phyloP scores from a whole-genome alignment of 257 asterid genomes.

The Apocynum venetum region DNA sequence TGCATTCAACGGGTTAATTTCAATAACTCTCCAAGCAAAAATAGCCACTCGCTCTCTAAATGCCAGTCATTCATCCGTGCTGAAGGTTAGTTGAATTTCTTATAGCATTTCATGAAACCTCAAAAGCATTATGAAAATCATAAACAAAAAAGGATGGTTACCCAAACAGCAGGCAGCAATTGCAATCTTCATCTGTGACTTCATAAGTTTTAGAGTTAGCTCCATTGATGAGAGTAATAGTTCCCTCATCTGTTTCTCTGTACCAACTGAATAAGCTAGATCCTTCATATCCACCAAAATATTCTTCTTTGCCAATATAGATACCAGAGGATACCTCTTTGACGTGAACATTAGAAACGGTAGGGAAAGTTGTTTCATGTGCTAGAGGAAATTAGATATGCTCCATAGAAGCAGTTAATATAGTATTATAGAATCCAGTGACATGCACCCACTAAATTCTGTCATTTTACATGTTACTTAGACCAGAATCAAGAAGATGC shows the following conservation, averaged over 20 bases:
- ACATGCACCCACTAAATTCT: not conserved
- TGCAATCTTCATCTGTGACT: conserved; percentile 87
- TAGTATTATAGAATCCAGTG: not conserved
- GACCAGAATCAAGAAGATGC: not conserved
- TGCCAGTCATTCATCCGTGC: not conserved
- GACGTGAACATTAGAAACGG: conserved; percentile 56
- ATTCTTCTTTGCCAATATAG: conserved; percentile 77
- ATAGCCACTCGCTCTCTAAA: not conserved
- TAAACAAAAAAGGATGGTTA: conserved; percentile 28
- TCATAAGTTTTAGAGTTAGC: conserved; percentile 72
- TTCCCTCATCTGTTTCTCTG: conserved; percentile 67
- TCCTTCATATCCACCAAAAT: conserved; percentile 94
- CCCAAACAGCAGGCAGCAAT: conserved; percentile 77
- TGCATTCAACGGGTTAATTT: not conserved
- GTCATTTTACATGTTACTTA: not conserved
- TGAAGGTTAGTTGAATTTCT: conserved; percentile 4
- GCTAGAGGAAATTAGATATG: conserved; percentile 16
- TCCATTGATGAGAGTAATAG: conserved; percentile 52
- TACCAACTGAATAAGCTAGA: conserved; percentile 89
- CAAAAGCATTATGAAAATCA: not conserved
- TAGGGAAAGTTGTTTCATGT: conserved; percentile 69
- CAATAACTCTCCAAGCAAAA: not conserved
- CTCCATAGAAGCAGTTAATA: not conserved
- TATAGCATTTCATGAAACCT: conserved; percentile 13
- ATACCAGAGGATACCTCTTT: conserved; percentile 57